Conservation (phyloP, 305 asterid species). For the Fraxinus albicans region DNA sequence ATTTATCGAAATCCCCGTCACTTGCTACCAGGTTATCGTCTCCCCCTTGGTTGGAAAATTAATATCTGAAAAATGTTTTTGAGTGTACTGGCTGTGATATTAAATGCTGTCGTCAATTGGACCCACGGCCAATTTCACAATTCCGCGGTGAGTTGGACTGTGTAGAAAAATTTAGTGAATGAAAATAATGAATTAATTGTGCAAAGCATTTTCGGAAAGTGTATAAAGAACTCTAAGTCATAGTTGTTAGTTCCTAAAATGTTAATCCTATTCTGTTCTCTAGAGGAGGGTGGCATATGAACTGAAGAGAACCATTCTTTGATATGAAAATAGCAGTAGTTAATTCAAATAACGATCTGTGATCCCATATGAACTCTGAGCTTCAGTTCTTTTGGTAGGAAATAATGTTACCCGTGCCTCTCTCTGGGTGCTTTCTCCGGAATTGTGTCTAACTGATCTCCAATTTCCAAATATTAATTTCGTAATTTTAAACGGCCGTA, state of each 20-base stretch:
- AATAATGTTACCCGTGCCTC: conserved; percentile 1
- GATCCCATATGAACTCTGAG: conserved; percentile 2
- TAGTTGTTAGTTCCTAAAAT: background rate
- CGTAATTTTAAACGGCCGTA: conserved; percentile 11
- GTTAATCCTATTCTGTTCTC: background rate
- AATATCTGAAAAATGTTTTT: conserved; percentile 7
- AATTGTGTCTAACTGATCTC: background rate
- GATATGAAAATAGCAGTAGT: background rate
- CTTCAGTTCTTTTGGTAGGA: conserved; percentile 1
- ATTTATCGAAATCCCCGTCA: conserved; percentile 77
- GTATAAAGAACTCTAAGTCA: background rate
- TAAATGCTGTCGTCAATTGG: background rate
- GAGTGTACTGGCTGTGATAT: background rate
- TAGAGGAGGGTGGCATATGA: background rate
- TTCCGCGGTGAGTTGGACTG: background rate
- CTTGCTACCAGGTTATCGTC: conserved; percentile 76
- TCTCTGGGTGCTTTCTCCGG: background rate
- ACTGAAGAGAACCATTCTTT: background rate
- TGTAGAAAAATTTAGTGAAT: background rate
- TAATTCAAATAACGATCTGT: background rate
- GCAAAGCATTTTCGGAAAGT: background rate
- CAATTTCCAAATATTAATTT: background rate
- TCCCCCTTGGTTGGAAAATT: background rate
- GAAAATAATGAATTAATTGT: background rate
- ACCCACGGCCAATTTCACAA: conserved; percentile 3